phyloP scores from a whole-genome alignment of 768 basidiomycete genomes.

The Tricholoma matsutake region DNA sequence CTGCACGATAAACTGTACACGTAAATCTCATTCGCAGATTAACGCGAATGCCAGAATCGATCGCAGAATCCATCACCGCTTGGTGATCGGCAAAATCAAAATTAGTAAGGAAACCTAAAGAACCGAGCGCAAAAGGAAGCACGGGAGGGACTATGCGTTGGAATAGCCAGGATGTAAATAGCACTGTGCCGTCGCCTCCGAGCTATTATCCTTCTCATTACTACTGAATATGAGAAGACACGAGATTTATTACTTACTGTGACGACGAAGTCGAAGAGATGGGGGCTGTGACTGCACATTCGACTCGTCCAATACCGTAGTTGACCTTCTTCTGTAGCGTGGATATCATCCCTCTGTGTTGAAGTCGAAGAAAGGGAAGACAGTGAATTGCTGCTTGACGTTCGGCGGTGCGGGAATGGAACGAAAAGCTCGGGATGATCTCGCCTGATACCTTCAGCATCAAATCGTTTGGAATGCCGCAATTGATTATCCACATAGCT shows the following conservation, averaged over 20 bases:
- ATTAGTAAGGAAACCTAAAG: slow-evolving; percentile 95
- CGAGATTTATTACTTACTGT: slow-evolving; percentile 58
- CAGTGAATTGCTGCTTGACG: slow-evolving; percentile 62
- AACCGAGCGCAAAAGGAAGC: slow-evolving; percentile 94
- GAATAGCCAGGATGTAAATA: slow-evolving; percentile 99
- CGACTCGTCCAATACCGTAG: slow-evolving; percentile 96
- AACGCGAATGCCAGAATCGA: slow-evolving; percentile 93
- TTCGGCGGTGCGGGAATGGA: slow-evolving; percentile 72
- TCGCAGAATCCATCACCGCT: slow-evolving; percentile 79
- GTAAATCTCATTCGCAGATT: slow-evolving; percentile 99
- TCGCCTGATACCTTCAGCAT: slow-evolving; percentile 81
- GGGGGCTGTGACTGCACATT: slow-evolving; percentile 89
- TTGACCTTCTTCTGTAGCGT: slow-evolving; percentile 72
- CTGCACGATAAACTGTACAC: slow-evolving; percentile 94
- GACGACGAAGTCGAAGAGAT: slow-evolving; percentile 96
- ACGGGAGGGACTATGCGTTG: slow-evolving; percentile 99
- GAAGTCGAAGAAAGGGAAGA: slow-evolving; percentile 54
- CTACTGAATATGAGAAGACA: background rate
- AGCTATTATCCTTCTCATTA: slow-evolving; percentile 50
- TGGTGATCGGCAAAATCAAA: slow-evolving; percentile 90
- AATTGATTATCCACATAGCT: slow-evolving; percentile 97
- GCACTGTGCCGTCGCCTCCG: slow-evolving; percentile 96
- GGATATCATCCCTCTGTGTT: slow-evolving; percentile 39
- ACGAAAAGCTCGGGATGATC: slow-evolving; percentile 88
- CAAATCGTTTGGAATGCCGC: slow-evolving; percentile 85